A percentile compares a stretch with the other conserved stretches of the same genome.
These are phyloP conservation scores for Ophiocordyceps polyrhachis-furcata DNA, from an alignment of 2,329 filamentous ascomycete genomes.

Conservation along the genomic window DNA sequence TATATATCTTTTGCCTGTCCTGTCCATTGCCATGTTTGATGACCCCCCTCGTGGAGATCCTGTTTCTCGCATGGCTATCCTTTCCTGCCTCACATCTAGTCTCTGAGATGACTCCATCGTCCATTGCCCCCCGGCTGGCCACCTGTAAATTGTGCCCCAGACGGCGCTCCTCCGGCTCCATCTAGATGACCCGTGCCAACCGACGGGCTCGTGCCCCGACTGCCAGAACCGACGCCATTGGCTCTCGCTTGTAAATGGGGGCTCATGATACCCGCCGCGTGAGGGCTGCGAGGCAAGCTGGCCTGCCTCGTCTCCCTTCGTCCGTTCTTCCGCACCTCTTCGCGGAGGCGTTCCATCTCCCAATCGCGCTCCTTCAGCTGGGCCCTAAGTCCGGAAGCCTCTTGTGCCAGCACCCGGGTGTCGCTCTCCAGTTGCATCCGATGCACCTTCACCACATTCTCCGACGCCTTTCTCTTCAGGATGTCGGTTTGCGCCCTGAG, in stretches of 20 bases:
- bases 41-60: not conserved
- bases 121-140: constrained; percentile 18
- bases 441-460: constrained; percentile 28
- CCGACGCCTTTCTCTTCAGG: constrained; percentile 21
- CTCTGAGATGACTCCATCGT: constrained; percentile 26
- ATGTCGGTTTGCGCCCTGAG: constrained; percentile 23
- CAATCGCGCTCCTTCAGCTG: constrained; percentile 30
- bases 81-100: constrained; percentile 6
- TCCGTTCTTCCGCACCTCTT: constrained; percentile 31
- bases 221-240: constrained; percentile 18
- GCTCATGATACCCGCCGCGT: constrained; percentile 32
- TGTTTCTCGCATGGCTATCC: not conserved
- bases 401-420: constrained; percentile 14
- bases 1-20: too few species aligned
- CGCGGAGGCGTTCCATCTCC: constrained; percentile 26
- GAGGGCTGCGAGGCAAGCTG: constrained; percentile 40
- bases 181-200: constrained; percentile 13
- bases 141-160: constrained; percentile 20
- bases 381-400: constrained; percentile 21
- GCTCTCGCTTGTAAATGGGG: constrained; percentile 17
- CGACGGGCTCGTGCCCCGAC: constrained; percentile 32
- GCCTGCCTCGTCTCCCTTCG: constrained; percentile 36
- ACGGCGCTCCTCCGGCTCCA: constrained; percentile 4
- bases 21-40: not conserved
- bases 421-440: constrained; percentile 22